phyloP scores from a whole-genome alignment of 768 basidiomycete genomes.

The Pleurotus tuber-regium region DNA sequence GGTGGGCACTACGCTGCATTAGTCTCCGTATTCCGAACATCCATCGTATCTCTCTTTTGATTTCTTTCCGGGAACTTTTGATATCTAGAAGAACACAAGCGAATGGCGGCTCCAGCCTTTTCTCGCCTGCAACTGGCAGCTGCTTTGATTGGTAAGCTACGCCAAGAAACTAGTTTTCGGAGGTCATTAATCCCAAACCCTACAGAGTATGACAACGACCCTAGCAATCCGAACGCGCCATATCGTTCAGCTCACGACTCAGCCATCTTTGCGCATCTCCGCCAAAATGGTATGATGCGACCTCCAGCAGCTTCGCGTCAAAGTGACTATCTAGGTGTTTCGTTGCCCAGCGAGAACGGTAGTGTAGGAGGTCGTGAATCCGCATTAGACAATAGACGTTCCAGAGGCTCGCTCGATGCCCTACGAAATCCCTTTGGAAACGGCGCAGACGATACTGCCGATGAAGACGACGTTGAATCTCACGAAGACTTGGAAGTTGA shows the following conservation, averaged over 20 bases:
- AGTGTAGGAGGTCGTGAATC: constrained; percentile 47
- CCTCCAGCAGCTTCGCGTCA: constrained; percentile 41
- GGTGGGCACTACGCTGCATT: no score
- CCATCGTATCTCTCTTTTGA: no score
- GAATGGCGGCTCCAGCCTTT: constrained; percentile 44
- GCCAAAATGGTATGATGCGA: constrained; percentile 50
- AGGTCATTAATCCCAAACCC: background rate
- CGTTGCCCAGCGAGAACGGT: constrained; percentile 60
- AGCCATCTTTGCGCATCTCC: constrained; percentile 81
- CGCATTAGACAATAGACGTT: constrained; percentile 43
- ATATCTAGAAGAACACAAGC: constrained; percentile 1
- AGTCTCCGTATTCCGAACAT: no score
- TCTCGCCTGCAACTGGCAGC: constrained; percentile 87
- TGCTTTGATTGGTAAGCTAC: constrained; percentile 69
- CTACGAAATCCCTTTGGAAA: constrained; percentile 71
- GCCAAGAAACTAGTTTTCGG: constrained; percentile 1
- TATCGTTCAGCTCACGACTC: constrained; percentile 74
- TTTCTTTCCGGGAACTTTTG: no score
- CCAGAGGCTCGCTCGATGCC: constrained; percentile 57
- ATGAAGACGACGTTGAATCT: constrained; percentile 51
- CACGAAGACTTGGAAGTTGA: constrained; percentile 70
- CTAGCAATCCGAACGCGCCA: constrained; percentile 58
- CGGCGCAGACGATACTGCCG: constrained; percentile 50
- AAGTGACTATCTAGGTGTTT: constrained; percentile 68
- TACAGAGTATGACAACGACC: constrained; percentile 89